A percentile compares a stretch with the other conserved stretches of the same genome.
Evolutionary conservation across 345 rosid genomes (phyloP).

Genomic region (Aquilaria yunnanensis): DNA sequence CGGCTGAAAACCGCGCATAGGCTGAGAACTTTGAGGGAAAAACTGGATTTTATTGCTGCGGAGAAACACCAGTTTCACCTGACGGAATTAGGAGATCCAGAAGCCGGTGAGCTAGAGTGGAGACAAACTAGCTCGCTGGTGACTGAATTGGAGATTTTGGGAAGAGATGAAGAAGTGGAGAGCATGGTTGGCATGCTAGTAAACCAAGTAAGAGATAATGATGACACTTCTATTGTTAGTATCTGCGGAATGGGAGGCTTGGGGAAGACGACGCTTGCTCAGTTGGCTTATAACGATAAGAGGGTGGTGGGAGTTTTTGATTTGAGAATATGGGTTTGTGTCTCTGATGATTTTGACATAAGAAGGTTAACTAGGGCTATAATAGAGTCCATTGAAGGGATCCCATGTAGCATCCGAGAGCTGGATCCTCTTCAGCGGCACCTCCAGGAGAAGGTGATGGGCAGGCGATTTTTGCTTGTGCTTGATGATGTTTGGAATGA

Average conservation of each 20-base stretch:
- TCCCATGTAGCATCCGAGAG: neutral
- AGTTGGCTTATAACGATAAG: slow-evolving; percentile 17
- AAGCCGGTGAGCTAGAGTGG: neutral
- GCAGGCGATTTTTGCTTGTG: slow-evolving; percentile 3
- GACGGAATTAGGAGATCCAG: slow-evolving; percentile 1
- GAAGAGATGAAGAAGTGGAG: slow-evolving; percentile 5
- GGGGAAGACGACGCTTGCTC: slow-evolving; percentile 17
- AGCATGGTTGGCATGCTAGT: neutral
- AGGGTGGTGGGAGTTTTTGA: slow-evolving; percentile 12
- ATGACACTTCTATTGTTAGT: slow-evolving; percentile 2
- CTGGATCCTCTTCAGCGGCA: slow-evolving; percentile 2
- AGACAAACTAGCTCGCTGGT: slow-evolving; percentile 10
- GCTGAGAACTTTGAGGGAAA: neutral
- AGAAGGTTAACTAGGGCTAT: slow-evolving; percentile 7
- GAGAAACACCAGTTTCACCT: slow-evolving; percentile 8
- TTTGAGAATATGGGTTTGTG: slow-evolving; percentile 19
- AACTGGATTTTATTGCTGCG: slow-evolving; percentile 3
- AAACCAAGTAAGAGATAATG: neutral
- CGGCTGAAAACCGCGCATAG: neutral
- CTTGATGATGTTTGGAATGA: slow-evolving; percentile 16
- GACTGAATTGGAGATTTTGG: slow-evolving; percentile 8
- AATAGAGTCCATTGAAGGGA: slow-evolving; percentile 5
- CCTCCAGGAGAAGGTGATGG: neutral
- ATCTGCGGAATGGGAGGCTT: slow-evolving; percentile 6
- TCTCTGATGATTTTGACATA: slow-evolving; percentile 19